Conservation (phyloP, 176 grass and related monocot genomes). For the Tillandsia fasciculata region DNA sequence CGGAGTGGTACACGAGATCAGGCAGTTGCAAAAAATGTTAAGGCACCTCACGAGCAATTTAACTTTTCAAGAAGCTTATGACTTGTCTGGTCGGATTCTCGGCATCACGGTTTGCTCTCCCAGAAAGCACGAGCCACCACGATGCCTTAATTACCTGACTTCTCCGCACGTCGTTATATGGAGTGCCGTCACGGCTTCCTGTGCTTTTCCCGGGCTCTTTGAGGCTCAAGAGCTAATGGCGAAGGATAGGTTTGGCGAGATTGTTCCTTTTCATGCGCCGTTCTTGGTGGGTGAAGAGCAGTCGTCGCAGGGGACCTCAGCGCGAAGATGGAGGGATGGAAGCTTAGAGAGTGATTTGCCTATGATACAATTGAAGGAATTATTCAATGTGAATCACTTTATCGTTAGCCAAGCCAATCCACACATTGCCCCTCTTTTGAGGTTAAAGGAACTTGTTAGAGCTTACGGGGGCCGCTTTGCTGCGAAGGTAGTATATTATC, state of each 20-base stretch:
- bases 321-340: slow-evolving; percentile 79
- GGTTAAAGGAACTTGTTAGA: slow-evolving; percentile 69
- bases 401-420: slow-evolving; percentile 97
- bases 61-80: slow-evolving; percentile 98
- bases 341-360: slow-evolving; percentile 93
- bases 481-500: slow-evolving; percentile 55
- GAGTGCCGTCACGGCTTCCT: slow-evolving; percentile 90
- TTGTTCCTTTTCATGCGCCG: slow-evolving; percentile 74
- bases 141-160: slow-evolving; percentile 89
- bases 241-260: slow-evolving; percentile 87
- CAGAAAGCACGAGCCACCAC: slow-evolving; percentile 79
- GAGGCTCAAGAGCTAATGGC: slow-evolving; percentile 97
- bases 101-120: slow-evolving; percentile 85
- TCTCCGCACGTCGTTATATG: slow-evolving; percentile 92
- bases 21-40: slow-evolving; percentile 58
- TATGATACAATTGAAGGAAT: slow-evolving; percentile 71
- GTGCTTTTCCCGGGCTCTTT: slow-evolving; percentile 91
- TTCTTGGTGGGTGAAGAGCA: slow-evolving; percentile 47
- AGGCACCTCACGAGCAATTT: slow-evolving; percentile 87
- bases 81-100: slow-evolving; percentile 76
- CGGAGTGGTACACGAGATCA: slow-evolving; percentile 75
- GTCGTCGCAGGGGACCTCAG: slow-evolving; percentile 23
- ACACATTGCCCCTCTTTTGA: slow-evolving; percentile 79
- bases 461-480: slow-evolving; percentile 79
- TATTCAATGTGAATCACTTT: slow-evolving; percentile 97